These are phyloP conservation scores for Murraya paniculata DNA, from an alignment of 345 rosid genomes.

Conservation along the genomic window DNA sequence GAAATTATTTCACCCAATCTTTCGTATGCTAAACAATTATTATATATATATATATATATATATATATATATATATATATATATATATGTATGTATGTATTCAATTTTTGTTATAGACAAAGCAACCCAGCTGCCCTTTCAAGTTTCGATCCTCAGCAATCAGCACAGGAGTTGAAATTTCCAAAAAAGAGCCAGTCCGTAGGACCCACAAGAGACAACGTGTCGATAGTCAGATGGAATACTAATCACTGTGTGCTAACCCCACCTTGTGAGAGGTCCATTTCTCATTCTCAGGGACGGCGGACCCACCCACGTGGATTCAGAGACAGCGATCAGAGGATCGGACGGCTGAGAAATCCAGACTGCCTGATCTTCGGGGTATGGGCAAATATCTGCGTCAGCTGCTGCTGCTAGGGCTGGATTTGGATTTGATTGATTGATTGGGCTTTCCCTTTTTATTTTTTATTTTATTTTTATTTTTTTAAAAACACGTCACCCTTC, in stretches of 20 bases:
- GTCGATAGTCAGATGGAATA: background rate
- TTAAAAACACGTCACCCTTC: conserved; percentile 23
- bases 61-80: no score
- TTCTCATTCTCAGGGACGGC: background rate
- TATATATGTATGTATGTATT: no score
- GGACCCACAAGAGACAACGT: background rate
- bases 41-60: no score
- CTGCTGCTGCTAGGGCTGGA: background rate
- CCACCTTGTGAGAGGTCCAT: background rate
- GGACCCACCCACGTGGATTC: conserved; percentile 30
- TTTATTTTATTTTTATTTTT: background rate
- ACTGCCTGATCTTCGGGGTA: conserved; percentile 1
- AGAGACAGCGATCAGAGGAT: conserved; percentile 7
- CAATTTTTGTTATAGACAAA: no score
- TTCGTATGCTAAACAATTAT: no score
- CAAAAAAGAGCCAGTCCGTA: background rate
- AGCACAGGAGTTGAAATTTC: background rate
- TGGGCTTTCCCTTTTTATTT: background rate
- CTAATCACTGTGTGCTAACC: background rate
- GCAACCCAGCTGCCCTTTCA: background rate
- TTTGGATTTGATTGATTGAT: background rate
- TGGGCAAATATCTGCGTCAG: conserved; percentile 1
- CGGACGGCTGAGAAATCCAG: conserved; percentile 15
- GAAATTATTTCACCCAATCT: no score
- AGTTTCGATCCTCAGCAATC: background rate